phyloP scores from a whole-genome alignment of 2,329 filamentous ascomycete species.

The Pseudogymnoascus verrucosus region DNA sequence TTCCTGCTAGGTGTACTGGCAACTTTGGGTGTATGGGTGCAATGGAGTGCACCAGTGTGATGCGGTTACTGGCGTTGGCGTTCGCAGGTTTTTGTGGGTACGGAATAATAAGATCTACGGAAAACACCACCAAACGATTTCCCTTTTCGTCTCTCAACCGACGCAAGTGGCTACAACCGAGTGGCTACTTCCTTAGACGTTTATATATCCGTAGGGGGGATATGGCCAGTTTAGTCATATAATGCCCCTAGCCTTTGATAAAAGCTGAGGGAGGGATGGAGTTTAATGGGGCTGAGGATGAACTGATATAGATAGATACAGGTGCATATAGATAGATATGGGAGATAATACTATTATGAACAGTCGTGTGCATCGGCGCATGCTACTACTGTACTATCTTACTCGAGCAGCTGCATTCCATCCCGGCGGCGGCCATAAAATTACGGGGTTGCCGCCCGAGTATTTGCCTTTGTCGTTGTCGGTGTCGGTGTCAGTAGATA shows the following conservation, averaged over 20 bases:
- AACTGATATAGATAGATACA: background rate
- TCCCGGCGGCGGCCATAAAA: background rate
- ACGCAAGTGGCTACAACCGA: conserved; percentile 3
- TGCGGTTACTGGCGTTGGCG: background rate
- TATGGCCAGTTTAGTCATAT: background rate
- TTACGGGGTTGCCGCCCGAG: background rate
- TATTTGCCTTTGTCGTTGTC: background rate
- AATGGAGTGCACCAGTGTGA: background rate
- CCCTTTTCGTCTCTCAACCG: conserved; percentile 3
- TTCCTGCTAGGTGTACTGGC: too few relatives aligned
- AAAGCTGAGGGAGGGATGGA: background rate
- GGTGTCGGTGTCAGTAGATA: background rate
- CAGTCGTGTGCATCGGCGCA: background rate
- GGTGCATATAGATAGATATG: background rate
- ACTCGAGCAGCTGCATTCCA: background rate
- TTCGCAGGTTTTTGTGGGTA: background rate
- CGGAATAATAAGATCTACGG: background rate
- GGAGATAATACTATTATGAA: background rate
- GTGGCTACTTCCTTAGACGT: background rate
- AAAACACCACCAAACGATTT: background rate
- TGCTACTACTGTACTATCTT: background rate
- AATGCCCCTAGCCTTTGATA: background rate
- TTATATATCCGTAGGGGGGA: background rate
- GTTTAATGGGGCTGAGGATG: background rate
- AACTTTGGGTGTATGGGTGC: too few relatives aligned